Evolutionary conservation across 495 filamentous ascomycete species (phyloP).

Genomic region (Letharia columbiana): DNA sequence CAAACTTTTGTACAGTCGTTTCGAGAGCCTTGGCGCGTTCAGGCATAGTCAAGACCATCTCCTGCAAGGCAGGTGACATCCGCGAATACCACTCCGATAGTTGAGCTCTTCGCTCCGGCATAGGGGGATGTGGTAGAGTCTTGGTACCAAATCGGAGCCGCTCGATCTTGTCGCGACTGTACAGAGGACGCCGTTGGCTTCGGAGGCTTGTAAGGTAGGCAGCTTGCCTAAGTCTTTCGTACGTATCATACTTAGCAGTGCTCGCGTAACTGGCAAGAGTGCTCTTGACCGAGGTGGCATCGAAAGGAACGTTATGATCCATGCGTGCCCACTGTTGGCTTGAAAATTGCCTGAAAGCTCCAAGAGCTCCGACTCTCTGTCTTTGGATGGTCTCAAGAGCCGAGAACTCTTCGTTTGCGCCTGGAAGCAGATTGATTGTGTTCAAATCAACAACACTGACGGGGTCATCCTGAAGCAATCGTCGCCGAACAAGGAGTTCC

Average conservation of each 20-base stretch:
- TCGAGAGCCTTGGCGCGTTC: slow-evolving; percentile 63
- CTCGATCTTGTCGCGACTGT: slow-evolving; percentile 65
- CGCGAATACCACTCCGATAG: slow-evolving; percentile 66
- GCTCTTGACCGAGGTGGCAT: slow-evolving; percentile 56
- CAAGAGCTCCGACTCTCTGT: slow-evolving; percentile 32
- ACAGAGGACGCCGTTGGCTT: slow-evolving; percentile 71
- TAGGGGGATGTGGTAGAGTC: slow-evolving; percentile 44
- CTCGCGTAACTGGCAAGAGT: slow-evolving; percentile 67
- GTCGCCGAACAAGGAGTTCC: slow-evolving; percentile 60
- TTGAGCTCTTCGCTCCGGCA: slow-evolving; percentile 45
- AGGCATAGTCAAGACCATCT: slow-evolving; percentile 64
- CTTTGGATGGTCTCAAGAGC: slow-evolving; percentile 33
- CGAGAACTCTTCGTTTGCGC: slow-evolving; percentile 52
- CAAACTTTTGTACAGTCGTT: slow-evolving; percentile 73
- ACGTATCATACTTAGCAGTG: slow-evolving; percentile 56
- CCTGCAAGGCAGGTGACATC: slow-evolving; percentile 56
- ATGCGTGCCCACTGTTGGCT: slow-evolving; percentile 27
- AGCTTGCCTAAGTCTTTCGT: slow-evolving; percentile 71
- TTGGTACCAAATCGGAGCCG: slow-evolving; percentile 55
- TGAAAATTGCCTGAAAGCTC: slow-evolving; percentile 23
- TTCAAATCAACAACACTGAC: slow-evolving; percentile 60
- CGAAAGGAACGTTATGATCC: slow-evolving; percentile 48
- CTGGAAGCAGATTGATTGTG: slow-evolving; percentile 73
- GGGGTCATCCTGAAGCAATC: slow-evolving; percentile 55
- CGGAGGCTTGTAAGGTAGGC: slow-evolving; percentile 75